A percentile compares a stretch with the other conserved stretches of the same genome.
phyloP scores from a whole-genome alignment of 2,329 filamentous ascomycete genomes.

The Cladosporium sp. region DNA sequence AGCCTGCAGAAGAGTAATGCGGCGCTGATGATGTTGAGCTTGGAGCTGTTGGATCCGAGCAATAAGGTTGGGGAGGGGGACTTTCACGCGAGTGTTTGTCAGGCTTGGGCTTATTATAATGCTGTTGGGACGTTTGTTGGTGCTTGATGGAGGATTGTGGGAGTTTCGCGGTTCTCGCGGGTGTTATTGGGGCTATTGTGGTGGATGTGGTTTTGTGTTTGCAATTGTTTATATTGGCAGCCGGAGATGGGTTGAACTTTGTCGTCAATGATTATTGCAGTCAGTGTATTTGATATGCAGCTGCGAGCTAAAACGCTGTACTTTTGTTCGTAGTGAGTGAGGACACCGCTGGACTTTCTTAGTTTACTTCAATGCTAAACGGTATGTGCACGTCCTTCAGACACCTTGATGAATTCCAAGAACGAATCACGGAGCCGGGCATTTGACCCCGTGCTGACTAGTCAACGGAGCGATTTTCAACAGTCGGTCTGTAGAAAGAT shows the following conservation, averaged over 20 bases:
- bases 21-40: slow-evolving; percentile 2
- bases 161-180: too few species aligned
- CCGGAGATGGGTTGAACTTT: too few species aligned
- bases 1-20: slow-evolving; percentile 12
- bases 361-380: too few species aligned
- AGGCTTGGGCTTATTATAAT: slow-evolving; percentile 14
- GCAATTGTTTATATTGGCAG: too few species aligned
- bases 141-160: background rate
- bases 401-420: background rate
- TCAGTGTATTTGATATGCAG: too few species aligned
- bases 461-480: background rate
- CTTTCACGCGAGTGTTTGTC: slow-evolving; percentile 13
- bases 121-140: slow-evolving; percentile 8
- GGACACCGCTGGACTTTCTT: too few species aligned
- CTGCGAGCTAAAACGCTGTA: too few species aligned
- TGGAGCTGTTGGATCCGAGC: slow-evolving; percentile 9
- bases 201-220: too few species aligned
- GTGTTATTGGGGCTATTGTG: too few species aligned
- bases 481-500: background rate
- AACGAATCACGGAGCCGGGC: background rate
- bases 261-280: too few species aligned
- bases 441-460: background rate
- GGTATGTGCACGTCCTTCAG: background rate
- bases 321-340: too few species aligned
- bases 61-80: slow-evolving; percentile 4